Evolutionary conservation across 805 yeast genomes (phyloP).

Genomic region (Phaffomyces antillensis): DNA sequence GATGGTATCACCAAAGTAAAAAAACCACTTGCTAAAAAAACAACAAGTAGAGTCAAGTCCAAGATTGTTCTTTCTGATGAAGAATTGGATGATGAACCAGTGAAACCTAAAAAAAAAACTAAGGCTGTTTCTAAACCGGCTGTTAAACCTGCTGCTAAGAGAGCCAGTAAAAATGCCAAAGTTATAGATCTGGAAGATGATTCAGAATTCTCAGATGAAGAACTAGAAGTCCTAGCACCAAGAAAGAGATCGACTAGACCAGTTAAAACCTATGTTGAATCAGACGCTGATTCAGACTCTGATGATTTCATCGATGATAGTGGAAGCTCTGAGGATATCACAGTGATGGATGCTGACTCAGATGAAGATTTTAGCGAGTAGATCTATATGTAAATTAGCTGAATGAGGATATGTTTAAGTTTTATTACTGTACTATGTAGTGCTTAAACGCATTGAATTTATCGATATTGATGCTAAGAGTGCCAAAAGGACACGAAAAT

Average conservation of each 20-base stretch:
- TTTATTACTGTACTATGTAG: too few species aligned
- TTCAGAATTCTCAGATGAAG: constrained; percentile 3
- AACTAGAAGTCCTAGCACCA: constrained; percentile 3
- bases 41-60: not conserved
- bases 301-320: constrained; percentile 11
- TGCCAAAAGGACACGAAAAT: too few species aligned
- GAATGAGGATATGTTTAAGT: too few species aligned
- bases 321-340: not conserved
- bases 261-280: constrained; percentile 9
- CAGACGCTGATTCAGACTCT: constrained; percentile 1
- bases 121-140: too few species aligned
- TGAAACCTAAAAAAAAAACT: too few species aligned
- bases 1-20: not conserved
- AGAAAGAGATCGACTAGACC: constrained; percentile 18
- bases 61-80: not conserved
- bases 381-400: not conserved
- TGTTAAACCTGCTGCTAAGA: too few species aligned
- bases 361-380: constrained; percentile 10
- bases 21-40: not conserved
- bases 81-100: constrained; percentile 6
- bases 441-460: too few species aligned
- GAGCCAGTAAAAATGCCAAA: not conserved
- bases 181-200: constrained; percentile 3
- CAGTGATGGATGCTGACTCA: constrained; percentile 1
- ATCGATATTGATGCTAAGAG: too few species aligned